phyloP scores from a whole-genome alignment of 495 filamentous ascomycete genomes.

The Neurospora sp. region DNA sequence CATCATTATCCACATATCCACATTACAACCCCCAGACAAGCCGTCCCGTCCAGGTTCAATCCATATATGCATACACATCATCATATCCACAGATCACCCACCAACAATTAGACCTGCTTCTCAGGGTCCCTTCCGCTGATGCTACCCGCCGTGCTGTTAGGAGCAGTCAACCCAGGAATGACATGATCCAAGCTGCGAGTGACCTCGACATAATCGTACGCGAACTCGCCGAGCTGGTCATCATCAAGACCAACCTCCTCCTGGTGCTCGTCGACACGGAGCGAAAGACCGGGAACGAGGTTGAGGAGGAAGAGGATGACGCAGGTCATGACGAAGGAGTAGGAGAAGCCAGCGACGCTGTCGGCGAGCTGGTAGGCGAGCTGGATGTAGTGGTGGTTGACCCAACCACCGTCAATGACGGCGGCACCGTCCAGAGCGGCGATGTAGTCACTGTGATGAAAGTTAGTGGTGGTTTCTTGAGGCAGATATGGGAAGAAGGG shows the following conservation, averaged over 20 bases:
- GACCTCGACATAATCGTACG: constrained; percentile 96
- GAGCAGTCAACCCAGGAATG: constrained; percentile 3
- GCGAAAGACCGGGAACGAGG: constrained; percentile 71
- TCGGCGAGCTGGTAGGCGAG: constrained; percentile 87
- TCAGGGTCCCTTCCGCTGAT: constrained; percentile 14
- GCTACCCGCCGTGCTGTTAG: constrained; percentile 12
- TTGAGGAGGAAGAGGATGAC: constrained; percentile 88
- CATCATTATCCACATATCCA: neutral
- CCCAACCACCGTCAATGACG: constrained; percentile 70
- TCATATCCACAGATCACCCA: neutral
- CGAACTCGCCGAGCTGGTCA: constrained; percentile 94
- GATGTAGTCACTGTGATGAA: constrained; percentile 54
- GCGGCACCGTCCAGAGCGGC: constrained; percentile 73
- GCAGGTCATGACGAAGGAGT: constrained; percentile 84
- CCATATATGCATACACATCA: neutral
- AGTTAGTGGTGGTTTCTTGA: neutral
- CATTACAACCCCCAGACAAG: neutral
- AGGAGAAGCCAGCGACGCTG: constrained; percentile 73
- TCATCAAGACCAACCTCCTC: constrained; percentile 94
- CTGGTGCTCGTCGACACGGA: constrained; percentile 74
- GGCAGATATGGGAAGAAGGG: neutral
- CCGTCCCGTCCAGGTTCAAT: neutral
- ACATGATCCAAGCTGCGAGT: constrained; percentile 55
- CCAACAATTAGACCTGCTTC: constrained; percentile 10
- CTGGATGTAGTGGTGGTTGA: constrained; percentile 88